phyloP scores from a whole-genome alignment of 148 eudicot species.

The Pouteria glomerata region DNA sequence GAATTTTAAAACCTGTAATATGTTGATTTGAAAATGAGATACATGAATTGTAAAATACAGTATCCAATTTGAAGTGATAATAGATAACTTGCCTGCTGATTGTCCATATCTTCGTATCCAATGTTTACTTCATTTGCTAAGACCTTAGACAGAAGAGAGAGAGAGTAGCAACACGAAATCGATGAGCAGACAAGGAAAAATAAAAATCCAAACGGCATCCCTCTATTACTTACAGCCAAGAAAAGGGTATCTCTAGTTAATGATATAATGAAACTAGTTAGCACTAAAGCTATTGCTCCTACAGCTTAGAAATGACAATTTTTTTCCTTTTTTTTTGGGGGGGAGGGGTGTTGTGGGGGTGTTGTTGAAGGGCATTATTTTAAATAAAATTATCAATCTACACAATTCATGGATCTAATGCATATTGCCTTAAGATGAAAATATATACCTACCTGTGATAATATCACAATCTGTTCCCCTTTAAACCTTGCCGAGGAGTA shows the following conservation, averaged over 20 bases:
- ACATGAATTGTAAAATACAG: background rate
- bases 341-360: background rate
- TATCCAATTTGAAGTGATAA: background rate
- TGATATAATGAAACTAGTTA: background rate
- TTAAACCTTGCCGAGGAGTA: conserved; percentile 73
- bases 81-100: conserved; percentile 64
- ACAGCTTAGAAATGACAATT: background rate
- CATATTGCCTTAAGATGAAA: background rate
- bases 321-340: too few relatives aligned
- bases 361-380: background rate
- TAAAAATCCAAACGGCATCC: background rate
- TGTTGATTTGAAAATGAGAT: background rate
- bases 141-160: conserved; percentile 29
- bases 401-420: background rate
- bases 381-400: background rate
- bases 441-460: conserved; percentile 67
- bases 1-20: conserved; percentile 70
- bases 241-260: background rate
- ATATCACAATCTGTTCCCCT: conserved; percentile 88
- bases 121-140: conserved; percentile 89
- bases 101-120: conserved; percentile 92
- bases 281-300: background rate
- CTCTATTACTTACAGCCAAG: background rate
- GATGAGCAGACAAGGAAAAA: background rate
- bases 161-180: background rate